phyloP scores from a whole-genome alignment of 2,329 filamentous ascomycete genomes.

The Ophidiomyces ophidiicola region DNA sequence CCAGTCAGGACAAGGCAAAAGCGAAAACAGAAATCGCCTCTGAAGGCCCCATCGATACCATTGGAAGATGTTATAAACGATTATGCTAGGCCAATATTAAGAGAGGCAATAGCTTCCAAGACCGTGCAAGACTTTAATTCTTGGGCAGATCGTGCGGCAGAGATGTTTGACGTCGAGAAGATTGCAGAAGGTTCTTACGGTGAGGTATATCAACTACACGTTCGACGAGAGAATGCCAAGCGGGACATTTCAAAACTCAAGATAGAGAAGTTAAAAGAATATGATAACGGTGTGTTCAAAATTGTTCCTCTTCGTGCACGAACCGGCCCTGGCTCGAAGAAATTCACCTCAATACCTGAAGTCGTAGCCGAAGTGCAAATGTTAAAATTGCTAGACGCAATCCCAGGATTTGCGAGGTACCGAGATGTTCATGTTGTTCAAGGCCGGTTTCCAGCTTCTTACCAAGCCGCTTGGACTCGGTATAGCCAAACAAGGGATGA shows the following conservation, averaged over 20 bases:
- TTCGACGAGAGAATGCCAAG: slow-evolving; percentile 28
- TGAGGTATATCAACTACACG: slow-evolving; percentile 49
- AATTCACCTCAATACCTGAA: slow-evolving; percentile 37
- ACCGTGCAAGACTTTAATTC: slow-evolving; percentile 30
- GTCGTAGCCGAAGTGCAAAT: slow-evolving; percentile 41
- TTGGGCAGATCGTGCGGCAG: slow-evolving; percentile 30
- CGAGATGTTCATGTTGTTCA: slow-evolving; percentile 47
- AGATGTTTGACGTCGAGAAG: slow-evolving; percentile 41
- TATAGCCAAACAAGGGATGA: slow-evolving; percentile 33
- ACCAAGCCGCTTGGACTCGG: slow-evolving; percentile 36
- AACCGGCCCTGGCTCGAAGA: slow-evolving; percentile 31
- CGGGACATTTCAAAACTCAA: slow-evolving; percentile 28
- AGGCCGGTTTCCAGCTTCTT: slow-evolving; percentile 42
- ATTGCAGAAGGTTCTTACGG: slow-evolving; percentile 56
- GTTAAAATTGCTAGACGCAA: slow-evolving; percentile 45
- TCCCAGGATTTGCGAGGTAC: slow-evolving; percentile 53
- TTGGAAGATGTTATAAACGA: slow-evolving; percentile 2
- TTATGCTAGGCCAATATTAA: slow-evolving; percentile 29
- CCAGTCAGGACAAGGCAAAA: neutral
- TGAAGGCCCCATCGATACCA: neutral
- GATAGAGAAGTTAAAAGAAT: slow-evolving; percentile 28
- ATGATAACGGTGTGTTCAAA: slow-evolving; percentile 37
- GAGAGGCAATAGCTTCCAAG: slow-evolving; percentile 27
- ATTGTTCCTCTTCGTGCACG: slow-evolving; percentile 36
- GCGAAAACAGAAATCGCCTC: neutral